Conservation (phyloP, 2,329 filamentous ascomycete species). For the Cercospora nicotianae region DNA sequence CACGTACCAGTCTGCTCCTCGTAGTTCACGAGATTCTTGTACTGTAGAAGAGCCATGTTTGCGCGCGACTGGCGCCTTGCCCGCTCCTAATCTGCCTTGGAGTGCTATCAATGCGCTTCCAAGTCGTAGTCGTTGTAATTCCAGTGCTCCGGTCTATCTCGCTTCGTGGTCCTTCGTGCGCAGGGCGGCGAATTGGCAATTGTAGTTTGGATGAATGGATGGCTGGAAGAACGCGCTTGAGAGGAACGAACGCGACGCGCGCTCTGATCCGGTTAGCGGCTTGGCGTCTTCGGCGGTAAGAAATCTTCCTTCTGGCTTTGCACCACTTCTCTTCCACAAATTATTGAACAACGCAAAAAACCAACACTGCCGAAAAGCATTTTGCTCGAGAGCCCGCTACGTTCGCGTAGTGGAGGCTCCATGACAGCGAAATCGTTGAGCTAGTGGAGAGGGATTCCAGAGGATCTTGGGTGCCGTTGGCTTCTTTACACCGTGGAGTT, state of each 20-base stretch:
- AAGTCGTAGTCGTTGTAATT: not conserved
- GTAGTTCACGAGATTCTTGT: conserved; percentile 80
- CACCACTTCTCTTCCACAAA: conserved; percentile 26
- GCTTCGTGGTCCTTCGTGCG: not conserved
- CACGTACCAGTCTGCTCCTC: conserved; percentile 72
- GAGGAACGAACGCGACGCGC: conserved; percentile 12
- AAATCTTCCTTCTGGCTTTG: conserved; percentile 14
- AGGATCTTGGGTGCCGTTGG: conserved; percentile 44
- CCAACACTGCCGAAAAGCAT: conserved; percentile 44
- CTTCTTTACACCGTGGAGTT: conserved; percentile 38
- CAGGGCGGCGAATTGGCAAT: not conserved
- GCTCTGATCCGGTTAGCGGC: not conserved
- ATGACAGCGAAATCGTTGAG: conserved; percentile 45
- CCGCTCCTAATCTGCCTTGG: not conserved
- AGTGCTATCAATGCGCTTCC: not conserved
- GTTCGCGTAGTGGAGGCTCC: conserved; percentile 38
- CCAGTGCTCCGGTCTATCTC: not conserved
- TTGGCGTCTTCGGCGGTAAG: conserved; percentile 4
- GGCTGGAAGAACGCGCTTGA: conserved; percentile 7
- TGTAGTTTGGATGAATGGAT: not conserved
- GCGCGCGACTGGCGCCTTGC: not conserved
- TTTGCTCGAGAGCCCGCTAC: conserved; percentile 42
- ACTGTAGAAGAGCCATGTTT: conserved; percentile 82
- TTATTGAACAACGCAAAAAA: conserved; percentile 41
- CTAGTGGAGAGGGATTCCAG: conserved; percentile 41